A percentile compares a stretch with the other conserved stretches of the same genome.
Evolutionary conservation across 2,329 filamentous ascomycete species (phyloP).

Genomic region (Pestalotiopsis sp.): DNA sequence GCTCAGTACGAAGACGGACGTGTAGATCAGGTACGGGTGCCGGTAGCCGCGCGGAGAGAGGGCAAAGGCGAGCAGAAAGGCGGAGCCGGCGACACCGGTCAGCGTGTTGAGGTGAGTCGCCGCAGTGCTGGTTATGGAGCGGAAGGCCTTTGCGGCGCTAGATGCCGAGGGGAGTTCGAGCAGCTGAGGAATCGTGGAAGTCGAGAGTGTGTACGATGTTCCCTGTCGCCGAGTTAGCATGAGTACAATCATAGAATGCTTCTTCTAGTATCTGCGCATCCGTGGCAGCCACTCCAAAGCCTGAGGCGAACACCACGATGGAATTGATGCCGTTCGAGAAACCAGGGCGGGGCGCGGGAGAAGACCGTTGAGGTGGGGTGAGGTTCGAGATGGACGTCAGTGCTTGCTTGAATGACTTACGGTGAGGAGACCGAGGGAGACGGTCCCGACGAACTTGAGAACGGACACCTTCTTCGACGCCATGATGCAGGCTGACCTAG

Average conservation of each 20-base stretch:
- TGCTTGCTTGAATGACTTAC: slow-evolving; percentile 52
- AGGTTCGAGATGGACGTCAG: background rate
- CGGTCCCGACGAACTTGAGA: slow-evolving; percentile 91
- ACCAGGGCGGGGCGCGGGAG: slow-evolving; percentile 4
- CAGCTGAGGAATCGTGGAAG: slow-evolving; percentile 77
- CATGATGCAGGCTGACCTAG: slow-evolving; percentile 47
- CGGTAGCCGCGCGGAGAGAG: slow-evolving; percentile 74
- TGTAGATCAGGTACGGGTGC: slow-evolving; percentile 92
- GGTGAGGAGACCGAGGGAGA: slow-evolving; percentile 85
- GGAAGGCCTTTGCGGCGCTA: slow-evolving; percentile 70
- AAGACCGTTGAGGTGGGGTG: slow-evolving; percentile 4
- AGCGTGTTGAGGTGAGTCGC: slow-evolving; percentile 69
- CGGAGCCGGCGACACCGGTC: slow-evolving; percentile 67
- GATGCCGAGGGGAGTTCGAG: slow-evolving; percentile 78
- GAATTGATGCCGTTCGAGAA: background rate
- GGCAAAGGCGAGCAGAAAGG: slow-evolving; percentile 76
- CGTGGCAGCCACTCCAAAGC: background rate
- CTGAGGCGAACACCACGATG: background rate
- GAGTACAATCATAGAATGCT: background rate
- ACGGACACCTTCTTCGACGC: slow-evolving; percentile 71
- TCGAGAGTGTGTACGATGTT: slow-evolving; percentile 81
- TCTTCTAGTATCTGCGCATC: background rate
- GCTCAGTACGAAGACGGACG: slow-evolving; percentile 67
- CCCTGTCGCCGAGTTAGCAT: slow-evolving; percentile 58
- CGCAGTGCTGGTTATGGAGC: slow-evolving; percentile 65